Base-by-base conservation (phyloP, 192 early-diverging fungal genomes). In the Coemansia nantahalensis region DNA sequence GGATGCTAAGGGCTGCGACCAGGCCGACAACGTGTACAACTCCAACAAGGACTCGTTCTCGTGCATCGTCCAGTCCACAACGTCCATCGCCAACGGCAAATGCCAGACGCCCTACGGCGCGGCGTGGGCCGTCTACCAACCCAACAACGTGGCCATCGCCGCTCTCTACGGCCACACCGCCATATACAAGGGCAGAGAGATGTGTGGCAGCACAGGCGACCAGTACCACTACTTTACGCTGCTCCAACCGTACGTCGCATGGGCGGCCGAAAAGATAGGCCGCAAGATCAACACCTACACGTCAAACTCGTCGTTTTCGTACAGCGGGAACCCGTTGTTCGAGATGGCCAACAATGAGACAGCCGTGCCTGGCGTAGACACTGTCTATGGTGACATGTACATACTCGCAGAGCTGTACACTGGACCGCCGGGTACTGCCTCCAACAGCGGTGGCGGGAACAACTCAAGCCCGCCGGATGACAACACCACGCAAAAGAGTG, bases 211-310 rank as follows among this genome's bases (percentile, higher is more conserved):
- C 37, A 55, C 52, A 0, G 62, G 58, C 3, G 61, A 52, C 28
- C 54, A 57, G 38, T 66, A 54, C 47, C 62, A 73, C 45, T 56
- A 62, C 50, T 73, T 66, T 43, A 65, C 58, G 7, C 44, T 73
- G 57, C 44, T 73, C n/a, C 50, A 65, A 47, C 62, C 62, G 22
- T 73, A 62, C 39, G 45, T 55, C 5, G 54, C 43, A 2, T 73
- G 70, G 70, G 58, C 58, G 6, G 39, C 51, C 28, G 51, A 58
- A 14, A 45, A n/a, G 39, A 48, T 49, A 32, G 63, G 63, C 45
- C 46, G 47, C 43, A 45, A 24, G 10, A 35, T 66, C 26, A 44
- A 65, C 42, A 42, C 54, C 8, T 73, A 48, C 35, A 57, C 21
- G 22, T 35, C 18, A 57, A n/a, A n/a, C n/a, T n/a, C n/a, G n/a